Evolutionary conservation across 1,139 yeast genomes (phyloP), one percentile per base, ranked within the genome.

Genomic region (Meyerozyma elateridarum): DNA sequence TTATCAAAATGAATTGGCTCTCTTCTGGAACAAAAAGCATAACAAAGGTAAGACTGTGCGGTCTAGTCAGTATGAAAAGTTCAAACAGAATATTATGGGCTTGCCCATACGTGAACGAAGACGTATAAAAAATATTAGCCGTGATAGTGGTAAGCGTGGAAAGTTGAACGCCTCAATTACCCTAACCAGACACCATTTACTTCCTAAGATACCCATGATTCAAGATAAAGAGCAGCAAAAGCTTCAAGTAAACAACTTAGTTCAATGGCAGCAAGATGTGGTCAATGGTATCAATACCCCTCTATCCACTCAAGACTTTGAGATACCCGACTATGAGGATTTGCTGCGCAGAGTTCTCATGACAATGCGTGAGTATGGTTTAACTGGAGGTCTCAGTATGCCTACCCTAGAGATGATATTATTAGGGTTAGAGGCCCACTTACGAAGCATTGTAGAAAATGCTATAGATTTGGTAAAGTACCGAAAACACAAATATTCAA

Each of bases 251-350:
- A 66, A 79, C 48, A 73, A 78, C 56, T 63, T 88, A 45, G 73
- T 78, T 34, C 82, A 82, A 45, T 88, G 96, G 94, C 88, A 93
- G 18, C 96, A 88, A 54, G 98, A 93, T 52, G 88, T 91, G 16
- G 74, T 83, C 32, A 89, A 82, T 50, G 94, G 94, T n/a, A 76
- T 87, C 35, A 87, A 85, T 45, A 77, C 93, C 2, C 94, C 94
- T 4, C 64, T 91, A 24, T 73, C 93, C 1, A 69, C 87, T 1
- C 95, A 89, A 44, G 69, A 76, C 25, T 85, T 70, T 51, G 91
- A 91, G 42, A 58, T 91, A 9, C 97, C 97, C 0, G 97, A 91
- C 45, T 65, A 71, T 26, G 91, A 81, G 30, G 72, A 73, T 30
- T 59, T 93, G 32, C 73, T 77, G 32, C 67, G 79, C 21, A 70